Percentiles rank a stretch among this genome's conserved stretches.
phyloP scores from a whole-genome alignment of 371 early-diverging fungal genomes.

The Fennellomyces sp. region DNA sequence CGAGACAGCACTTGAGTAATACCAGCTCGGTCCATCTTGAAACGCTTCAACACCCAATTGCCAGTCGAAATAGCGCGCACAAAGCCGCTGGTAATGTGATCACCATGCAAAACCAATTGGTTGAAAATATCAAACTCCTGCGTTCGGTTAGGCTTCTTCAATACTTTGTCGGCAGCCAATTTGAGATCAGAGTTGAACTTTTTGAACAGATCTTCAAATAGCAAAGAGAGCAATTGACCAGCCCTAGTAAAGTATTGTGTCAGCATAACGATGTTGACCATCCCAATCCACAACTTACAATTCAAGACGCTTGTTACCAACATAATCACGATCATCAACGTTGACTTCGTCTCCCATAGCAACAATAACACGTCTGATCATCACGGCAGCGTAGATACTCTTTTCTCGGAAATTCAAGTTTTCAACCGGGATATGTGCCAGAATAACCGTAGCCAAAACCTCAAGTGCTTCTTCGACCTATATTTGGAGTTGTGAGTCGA shows the following conservation, averaged over 20 bases:
- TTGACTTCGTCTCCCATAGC: constrained; percentile 82
- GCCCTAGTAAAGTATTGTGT: constrained; percentile 63
- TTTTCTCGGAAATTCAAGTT: constrained; percentile 92
- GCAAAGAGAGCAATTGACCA: constrained; percentile 95
- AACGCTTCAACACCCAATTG: constrained; percentile 99
- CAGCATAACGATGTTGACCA: too few species aligned
- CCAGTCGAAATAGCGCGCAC: constrained; percentile 98
- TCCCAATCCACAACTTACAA: constrained; percentile 58
- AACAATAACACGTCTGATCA: constrained; percentile 96
- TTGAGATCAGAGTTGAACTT: constrained; percentile 93
- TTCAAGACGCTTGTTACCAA: constrained; percentile 99
- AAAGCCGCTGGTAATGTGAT: constrained; percentile 95
- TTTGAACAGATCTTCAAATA: constrained; percentile 99
- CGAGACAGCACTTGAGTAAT: constrained; percentile 98
- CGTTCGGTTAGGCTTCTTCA: constrained; percentile 94
- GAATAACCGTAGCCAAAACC: constrained; percentile 88
- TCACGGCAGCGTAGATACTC: constrained; percentile 94
- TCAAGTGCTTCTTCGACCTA: constrained; percentile 93
- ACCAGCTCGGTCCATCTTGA: constrained; percentile 99
- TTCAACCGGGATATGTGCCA: constrained; percentile 96
- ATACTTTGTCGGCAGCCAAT: constrained; percentile 89
- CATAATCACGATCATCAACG: constrained; percentile 99
- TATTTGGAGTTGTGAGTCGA: too few species aligned
- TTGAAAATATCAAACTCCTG: constrained; percentile 95
- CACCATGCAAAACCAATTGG: constrained; percentile 85